A percentile compares a stretch with the other conserved stretches of the same genome.
Conservation (phyloP, 1,284 basidiomycete genomes). For the Thelephora terrestris region DNA sequence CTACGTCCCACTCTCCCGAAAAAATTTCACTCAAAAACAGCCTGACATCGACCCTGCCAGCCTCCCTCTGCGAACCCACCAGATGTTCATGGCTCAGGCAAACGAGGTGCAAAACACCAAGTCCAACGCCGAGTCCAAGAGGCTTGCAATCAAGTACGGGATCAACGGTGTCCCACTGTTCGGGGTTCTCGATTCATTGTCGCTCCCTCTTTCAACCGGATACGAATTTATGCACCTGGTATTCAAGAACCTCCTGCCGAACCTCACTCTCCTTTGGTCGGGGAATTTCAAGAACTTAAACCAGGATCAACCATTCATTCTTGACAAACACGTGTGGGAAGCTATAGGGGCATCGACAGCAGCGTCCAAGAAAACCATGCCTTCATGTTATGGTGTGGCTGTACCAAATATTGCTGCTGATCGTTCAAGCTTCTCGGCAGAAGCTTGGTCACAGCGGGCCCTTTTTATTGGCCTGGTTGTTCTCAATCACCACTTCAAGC, state of each 20-base stretch:
- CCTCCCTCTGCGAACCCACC: constrained; percentile 15
- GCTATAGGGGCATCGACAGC: constrained; percentile 20
- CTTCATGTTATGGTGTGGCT: constrained; percentile 19
- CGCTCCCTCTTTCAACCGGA: constrained; percentile 31
- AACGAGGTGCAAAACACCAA: constrained; percentile 8
- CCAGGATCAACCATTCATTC: constrained; percentile 10
- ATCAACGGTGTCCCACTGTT: constrained; percentile 16
- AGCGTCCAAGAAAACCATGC: constrained; percentile 17
- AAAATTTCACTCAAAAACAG: constrained; percentile 2
- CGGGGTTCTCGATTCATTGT: constrained; percentile 14
- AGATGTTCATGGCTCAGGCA: constrained; percentile 5
- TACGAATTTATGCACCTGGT: constrained; percentile 27
- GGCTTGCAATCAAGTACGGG: constrained; percentile 15
- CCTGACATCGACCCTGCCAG: constrained; percentile 1
- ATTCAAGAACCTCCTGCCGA: constrained; percentile 16
- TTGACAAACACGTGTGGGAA: constrained; percentile 17
- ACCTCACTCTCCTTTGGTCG: constrained; percentile 21
- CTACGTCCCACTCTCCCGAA: constrained; percentile 17
- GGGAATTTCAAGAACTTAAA: constrained; percentile 23
- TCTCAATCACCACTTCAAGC: constrained; percentile 21
- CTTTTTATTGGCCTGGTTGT: constrained; percentile 30
- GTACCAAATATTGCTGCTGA: constrained; percentile 21
- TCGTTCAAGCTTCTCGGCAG: constrained; percentile 20
- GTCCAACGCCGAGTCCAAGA: constrained; percentile 9
- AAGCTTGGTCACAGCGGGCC: constrained; percentile 29